Percentiles rank a stretch among this genome's conserved stretches.
phyloP scores from a whole-genome alignment of 805 yeast species.

The Zygoascus biomembranicola region DNA sequence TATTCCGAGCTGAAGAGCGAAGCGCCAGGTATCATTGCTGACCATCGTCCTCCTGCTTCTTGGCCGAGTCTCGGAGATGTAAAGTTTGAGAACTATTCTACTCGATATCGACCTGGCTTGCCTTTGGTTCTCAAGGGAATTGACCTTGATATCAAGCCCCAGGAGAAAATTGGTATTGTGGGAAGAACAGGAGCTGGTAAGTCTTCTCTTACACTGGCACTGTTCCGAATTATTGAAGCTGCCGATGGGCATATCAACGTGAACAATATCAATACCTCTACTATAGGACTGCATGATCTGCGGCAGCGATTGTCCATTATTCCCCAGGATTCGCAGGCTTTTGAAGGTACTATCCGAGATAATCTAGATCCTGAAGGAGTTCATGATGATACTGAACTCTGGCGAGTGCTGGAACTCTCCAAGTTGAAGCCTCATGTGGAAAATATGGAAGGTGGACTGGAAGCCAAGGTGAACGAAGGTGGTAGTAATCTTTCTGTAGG shows the following conservation, averaged over 20 bases:
- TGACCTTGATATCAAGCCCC: slow-evolving; percentile 52
- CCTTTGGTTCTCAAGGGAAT: slow-evolving; percentile 71
- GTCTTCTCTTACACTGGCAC: slow-evolving; percentile 73
- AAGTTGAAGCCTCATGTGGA: slow-evolving; percentile 63
- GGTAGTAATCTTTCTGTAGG: slow-evolving; percentile 86
- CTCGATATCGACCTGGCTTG: slow-evolving; percentile 74
- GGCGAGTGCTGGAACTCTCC: slow-evolving; percentile 71
- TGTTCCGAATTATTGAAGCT: slow-evolving; percentile 78
- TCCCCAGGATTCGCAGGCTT: slow-evolving; percentile 91
- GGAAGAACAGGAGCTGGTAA: slow-evolving; percentile 98
- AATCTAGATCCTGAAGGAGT: slow-evolving; percentile 75
- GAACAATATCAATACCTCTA: slow-evolving; percentile 58
- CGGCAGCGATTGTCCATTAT: slow-evolving; percentile 74
- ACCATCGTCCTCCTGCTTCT: slow-evolving; percentile 51
- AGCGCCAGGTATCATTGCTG: slow-evolving; percentile 65
- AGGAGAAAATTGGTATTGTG: slow-evolving; percentile 89
- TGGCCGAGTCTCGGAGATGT: slow-evolving; percentile 77
- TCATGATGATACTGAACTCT: slow-evolving; percentile 68
- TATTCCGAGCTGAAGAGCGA: slow-evolving; percentile 75
- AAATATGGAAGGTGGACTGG: slow-evolving; percentile 45
- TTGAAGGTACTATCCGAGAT: slow-evolving; percentile 77
- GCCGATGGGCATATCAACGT: slow-evolving; percentile 61
- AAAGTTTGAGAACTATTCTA: slow-evolving; percentile 62
- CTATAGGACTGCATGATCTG: slow-evolving; percentile 68
- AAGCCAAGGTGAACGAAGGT: slow-evolving; percentile 57